Conservation (phyloP, 441 rosid genomes). For the Adansonia grandidieri region DNA sequence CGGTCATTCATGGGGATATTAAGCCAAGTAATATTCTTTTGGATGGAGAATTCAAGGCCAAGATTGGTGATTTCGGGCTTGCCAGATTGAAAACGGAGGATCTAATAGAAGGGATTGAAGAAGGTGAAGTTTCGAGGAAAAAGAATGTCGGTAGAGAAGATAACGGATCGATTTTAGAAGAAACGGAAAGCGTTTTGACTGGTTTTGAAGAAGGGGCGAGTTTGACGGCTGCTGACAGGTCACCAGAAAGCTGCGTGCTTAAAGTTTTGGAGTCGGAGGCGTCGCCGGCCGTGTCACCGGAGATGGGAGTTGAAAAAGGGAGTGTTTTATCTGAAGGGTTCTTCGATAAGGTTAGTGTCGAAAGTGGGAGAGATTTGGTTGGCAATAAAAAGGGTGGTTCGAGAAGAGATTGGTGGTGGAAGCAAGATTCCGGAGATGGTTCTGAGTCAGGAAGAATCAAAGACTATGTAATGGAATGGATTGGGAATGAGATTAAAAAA, state of each 20-base stretch:
- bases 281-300: slow-evolving; percentile 53
- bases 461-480: slow-evolving; percentile 95
- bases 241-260: slow-evolving; percentile 63
- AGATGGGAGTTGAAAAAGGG: slow-evolving; percentile 52
- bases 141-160: slow-evolving; percentile 46
- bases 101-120: slow-evolving; percentile 41
- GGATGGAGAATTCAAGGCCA: slow-evolving; percentile 62
- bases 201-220: slow-evolving; percentile 53
- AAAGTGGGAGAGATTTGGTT: slow-evolving; percentile 49
- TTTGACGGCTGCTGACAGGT: slow-evolving; percentile 34
- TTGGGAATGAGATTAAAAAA: slow-evolving; percentile 82
- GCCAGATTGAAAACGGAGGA: slow-evolving; percentile 67
- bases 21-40: slow-evolving; percentile 80
- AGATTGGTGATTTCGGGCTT: slow-evolving; percentile 82
- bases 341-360: slow-evolving; percentile 54
- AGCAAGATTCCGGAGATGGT: slow-evolving; percentile 71
- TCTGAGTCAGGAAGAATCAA: slow-evolving; percentile 76
- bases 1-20: slow-evolving; percentile 77
- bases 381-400: slow-evolving; percentile 53
- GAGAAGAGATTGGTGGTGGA: slow-evolving; percentile 92
- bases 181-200: slow-evolving; percentile 61
- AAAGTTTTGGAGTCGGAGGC: slow-evolving; percentile 51
- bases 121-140: slow-evolving; percentile 34
- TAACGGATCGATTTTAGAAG: slow-evolving; percentile 75
- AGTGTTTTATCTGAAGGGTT: slow-evolving; percentile 51